Base-by-base conservation (phyloP, 2,329 filamentous ascomycete species). In the Hypoxylon sp. region DNA sequence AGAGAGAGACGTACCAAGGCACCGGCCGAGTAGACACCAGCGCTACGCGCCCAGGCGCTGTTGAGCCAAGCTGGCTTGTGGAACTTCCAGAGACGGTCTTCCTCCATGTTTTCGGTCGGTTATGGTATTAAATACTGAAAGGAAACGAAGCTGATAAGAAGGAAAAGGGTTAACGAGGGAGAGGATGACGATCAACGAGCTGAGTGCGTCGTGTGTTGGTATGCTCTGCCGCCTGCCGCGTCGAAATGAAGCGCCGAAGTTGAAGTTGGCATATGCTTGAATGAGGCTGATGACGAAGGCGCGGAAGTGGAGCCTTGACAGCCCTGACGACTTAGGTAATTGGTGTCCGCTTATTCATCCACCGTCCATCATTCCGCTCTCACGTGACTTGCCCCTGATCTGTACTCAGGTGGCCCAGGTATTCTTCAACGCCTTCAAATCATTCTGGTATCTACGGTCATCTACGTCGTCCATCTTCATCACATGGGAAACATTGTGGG, bases 71-170 rank as follows among this genome's bases (percentile, higher is more conserved):
- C 84, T 52, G 86, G 86, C 79, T 77, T 82, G 73, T 79, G 74
- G 71, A 88, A 88, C 78, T 87, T 88, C 82, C 83, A 88, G 67
- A 88, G 83, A 53, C 85, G 83, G 58, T 88, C 85, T 65, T 88
- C 85, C 62, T 85, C 83, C 83, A 87, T 87, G 46, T 27, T 72
- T 66, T 49, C 55, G 35, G 11, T 11, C 9, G 24, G 21, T 40
- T 13, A 3, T 18, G 8, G n/a, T 15, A 21, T 4, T 24, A 18
- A 15, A 29, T 8, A 48, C 40, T 23, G 26, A 20, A 31, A 26
- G 3, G 13, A 15, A 15, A 29, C 20, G 48, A 43, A 17, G 17
- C 21, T 17, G 26, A 35, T 15, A 2, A 21, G 23, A 29, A 26
- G 3, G 23, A 29, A 20, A 3, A 40, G 17, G 20, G 24, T 10